phyloP scores from a whole-genome alignment of 192 early-diverging fungal genomes.

The Linnemannia schmuckeri region DNA sequence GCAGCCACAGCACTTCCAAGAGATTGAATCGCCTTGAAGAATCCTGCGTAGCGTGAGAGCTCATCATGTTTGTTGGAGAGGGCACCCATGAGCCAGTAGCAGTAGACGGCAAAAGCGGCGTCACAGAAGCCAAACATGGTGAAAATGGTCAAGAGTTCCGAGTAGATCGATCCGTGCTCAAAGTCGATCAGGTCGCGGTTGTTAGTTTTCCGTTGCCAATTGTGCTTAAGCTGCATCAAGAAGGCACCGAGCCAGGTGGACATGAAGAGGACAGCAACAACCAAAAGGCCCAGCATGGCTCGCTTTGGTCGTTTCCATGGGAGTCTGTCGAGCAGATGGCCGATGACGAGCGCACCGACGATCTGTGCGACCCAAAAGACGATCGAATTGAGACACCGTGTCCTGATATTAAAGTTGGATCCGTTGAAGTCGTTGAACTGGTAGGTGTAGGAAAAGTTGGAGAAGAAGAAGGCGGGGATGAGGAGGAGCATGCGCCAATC shows the following conservation, averaged over 20 bases:
- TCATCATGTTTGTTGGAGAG: constrained; percentile 84
- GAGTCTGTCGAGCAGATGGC: constrained; percentile 72
- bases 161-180: constrained; percentile 29
- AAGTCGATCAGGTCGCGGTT: constrained; percentile 38
- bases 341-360: constrained; percentile 72
- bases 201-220: constrained; percentile 35
- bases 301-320: constrained; percentile 69
- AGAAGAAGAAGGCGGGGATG: constrained; percentile 77
- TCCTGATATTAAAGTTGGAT: constrained; percentile 74
- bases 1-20: constrained; percentile 78
- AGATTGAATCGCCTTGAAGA: constrained; percentile 93
- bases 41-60: constrained; percentile 80
- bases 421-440: constrained; percentile 74
- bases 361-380: constrained; percentile 87
- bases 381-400: constrained; percentile 78
- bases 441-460: constrained; percentile 87
- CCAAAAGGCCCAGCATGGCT: constrained; percentile 70
- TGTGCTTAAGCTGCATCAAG: constrained; percentile 67
- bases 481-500: constrained; percentile 78
- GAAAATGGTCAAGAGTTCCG: constrained; percentile 37
- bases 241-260: constrained; percentile 74
- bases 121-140: constrained; percentile 56
- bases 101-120: constrained; percentile 57
- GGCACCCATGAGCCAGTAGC: constrained; percentile 93
- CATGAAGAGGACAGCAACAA: constrained; percentile 65